These are phyloP conservation scores for Malassezia dermatis DNA, from an alignment of 1,284 basidiomycete species.

Conservation along the genomic window DNA sequence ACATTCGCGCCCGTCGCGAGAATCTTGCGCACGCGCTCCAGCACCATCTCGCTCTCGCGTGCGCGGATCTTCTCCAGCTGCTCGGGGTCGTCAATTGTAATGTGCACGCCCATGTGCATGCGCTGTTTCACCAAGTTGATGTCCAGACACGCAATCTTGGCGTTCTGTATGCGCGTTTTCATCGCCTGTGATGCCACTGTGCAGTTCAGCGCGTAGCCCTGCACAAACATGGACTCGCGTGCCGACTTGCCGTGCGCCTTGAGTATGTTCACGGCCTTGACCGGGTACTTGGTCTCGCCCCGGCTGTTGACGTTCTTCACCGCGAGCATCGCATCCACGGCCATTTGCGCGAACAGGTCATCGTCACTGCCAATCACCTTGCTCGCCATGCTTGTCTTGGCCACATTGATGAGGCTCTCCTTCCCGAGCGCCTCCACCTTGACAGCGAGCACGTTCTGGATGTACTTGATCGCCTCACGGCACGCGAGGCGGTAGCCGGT, in stretches of 20 bases:
- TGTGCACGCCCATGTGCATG: slow-evolving; percentile 96
- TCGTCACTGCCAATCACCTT: slow-evolving; percentile 98
- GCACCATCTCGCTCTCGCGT: slow-evolving; percentile 89
- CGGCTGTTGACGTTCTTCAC: slow-evolving; percentile 89
- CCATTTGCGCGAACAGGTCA: slow-evolving; percentile 94
- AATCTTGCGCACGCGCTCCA: slow-evolving; percentile 93
- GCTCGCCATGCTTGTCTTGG: slow-evolving; percentile 97
- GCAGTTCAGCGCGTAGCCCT: slow-evolving; percentile 96
- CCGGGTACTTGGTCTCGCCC: slow-evolving; percentile 96
- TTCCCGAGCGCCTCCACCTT: slow-evolving; percentile 84
- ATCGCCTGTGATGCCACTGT: slow-evolving; percentile 98
- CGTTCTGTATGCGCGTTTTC: slow-evolving; percentile 85
- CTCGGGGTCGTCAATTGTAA: slow-evolving; percentile 91
- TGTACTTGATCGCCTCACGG: slow-evolving; percentile 92
- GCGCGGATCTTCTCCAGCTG: slow-evolving; percentile 91
- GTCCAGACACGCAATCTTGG: slow-evolving; percentile 96
- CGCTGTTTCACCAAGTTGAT: slow-evolving; percentile 95
- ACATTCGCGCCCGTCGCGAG: slow-evolving; percentile 93
- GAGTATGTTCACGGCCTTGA: slow-evolving; percentile 98
- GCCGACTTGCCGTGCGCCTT: slow-evolving; percentile 97
- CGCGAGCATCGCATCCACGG: slow-evolving; percentile 95
- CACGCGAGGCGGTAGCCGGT: slow-evolving; percentile 95
- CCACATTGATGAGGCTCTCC: slow-evolving; percentile 87
- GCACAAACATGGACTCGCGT: slow-evolving; percentile 85
- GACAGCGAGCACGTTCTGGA: slow-evolving; percentile 92